Evolutionary conservation across 495 filamentous ascomycete genomes (phyloP).

Genomic region (Neurospora sp.): DNA sequence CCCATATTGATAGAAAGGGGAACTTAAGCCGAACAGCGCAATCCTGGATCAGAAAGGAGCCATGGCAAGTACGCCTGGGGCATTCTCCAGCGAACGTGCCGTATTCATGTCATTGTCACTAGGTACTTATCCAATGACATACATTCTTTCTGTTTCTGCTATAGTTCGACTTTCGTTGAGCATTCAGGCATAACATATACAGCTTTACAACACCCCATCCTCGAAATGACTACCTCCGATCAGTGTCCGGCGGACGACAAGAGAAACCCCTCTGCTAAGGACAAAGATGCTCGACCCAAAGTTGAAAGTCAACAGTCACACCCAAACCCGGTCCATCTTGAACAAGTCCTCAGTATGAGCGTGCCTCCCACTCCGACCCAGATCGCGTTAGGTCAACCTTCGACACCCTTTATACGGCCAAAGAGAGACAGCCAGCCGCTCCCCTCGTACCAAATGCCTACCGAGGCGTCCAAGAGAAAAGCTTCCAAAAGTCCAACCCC

Average conservation of each 20-base stretch:
- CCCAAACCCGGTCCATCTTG: background rate
- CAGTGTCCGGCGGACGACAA: background rate
- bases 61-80: background rate
- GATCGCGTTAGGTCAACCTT: background rate
- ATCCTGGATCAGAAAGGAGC: background rate
- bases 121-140: background rate
- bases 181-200: background rate
- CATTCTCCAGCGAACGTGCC: background rate
- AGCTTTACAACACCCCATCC: background rate
- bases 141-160: background rate
- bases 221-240: background rate
- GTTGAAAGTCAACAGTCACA: background rate
- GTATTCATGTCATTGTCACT: background rate
- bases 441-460: background rate
- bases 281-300: background rate
- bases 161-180: background rate
- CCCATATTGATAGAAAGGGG: background rate
- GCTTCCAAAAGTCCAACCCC: background rate
- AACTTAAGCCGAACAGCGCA: background rate
- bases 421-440: background rate
- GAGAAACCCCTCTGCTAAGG: background rate
- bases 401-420: background rate
- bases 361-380: background rate
- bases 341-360: background rate
- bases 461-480: background rate